A percentile compares a stretch with the other conserved stretches of the same genome.
These are phyloP conservation scores for Endothia cerciana DNA, from an alignment of 2,329 filamentous ascomycete genomes.

Conservation along the genomic window DNA sequence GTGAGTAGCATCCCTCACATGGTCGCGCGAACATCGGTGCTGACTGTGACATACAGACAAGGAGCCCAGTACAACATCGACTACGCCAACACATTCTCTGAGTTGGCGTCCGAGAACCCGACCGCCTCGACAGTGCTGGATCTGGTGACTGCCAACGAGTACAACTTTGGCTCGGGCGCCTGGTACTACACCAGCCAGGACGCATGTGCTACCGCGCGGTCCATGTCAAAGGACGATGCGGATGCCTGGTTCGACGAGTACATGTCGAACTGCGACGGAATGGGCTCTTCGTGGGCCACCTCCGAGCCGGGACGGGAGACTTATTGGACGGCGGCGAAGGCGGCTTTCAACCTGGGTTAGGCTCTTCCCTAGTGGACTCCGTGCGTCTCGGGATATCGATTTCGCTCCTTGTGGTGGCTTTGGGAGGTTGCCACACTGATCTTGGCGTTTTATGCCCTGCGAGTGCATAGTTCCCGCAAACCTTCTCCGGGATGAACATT, in stretches of 20 bases:
- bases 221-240: constrained; percentile 35
- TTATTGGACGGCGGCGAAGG: constrained; percentile 52
- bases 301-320: constrained; percentile 38
- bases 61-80: constrained; percentile 47
- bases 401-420: not conserved
- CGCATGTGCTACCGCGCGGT: constrained; percentile 37
- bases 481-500: not conserved
- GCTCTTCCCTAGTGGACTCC: not conserved
- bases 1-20: constrained; percentile 19
- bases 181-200: constrained; percentile 58
- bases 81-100: constrained; percentile 52
- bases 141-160: constrained; percentile 51
- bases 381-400: not conserved
- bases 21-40: not conserved
- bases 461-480: not conserved
- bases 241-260: constrained; percentile 49
- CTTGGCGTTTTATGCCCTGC: not conserved
- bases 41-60: constrained; percentile 25
- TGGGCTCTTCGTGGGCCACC: constrained; percentile 29
- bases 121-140: constrained; percentile 46
- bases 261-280: constrained; percentile 51
- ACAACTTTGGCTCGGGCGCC: constrained; percentile 57
- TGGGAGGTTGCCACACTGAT: not conserved
- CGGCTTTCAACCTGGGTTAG: constrained; percentile 42
- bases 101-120: constrained; percentile 37